Base-by-base conservation (phyloP, 805 yeast species). In the Candida qinlingensis region DNA sequence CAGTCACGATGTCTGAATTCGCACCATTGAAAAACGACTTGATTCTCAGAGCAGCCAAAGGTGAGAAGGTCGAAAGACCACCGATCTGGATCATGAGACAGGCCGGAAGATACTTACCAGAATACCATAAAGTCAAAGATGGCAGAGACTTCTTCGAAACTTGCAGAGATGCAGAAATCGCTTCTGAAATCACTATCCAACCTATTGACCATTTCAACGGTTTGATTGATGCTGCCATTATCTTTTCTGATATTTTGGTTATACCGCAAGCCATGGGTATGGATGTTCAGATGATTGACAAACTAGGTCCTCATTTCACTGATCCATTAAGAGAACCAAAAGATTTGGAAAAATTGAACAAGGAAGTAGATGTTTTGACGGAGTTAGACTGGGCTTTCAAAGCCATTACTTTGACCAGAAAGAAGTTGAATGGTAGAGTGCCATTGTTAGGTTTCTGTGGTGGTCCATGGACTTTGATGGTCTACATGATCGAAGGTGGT, bases 71-170 rank as follows among this genome's bases (percentile, higher is more conserved):
- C 38, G 98, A 94, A 69, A 81, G 99, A 64, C 97, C 99, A 2
- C 99, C 99, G 19, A 81, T 94, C 52, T 94, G 97, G 97, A 85
- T 91, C 57, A 90, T 90, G 97, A 81, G 97, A 69, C 97, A 90
- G 72, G 97, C 97, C n/a, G 97, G 97, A 19, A 76, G 97, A 52
- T 90, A 91, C 60, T 71, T 75, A 35, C 96, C 96, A 30, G 96
- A 94, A 64, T 94, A 94, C 65, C 96, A 91, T 65, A 78, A 81
- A 63, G 97, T 82, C 42, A 94, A 94, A 64, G 95, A 80, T 44
- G 76, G 77, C 12, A 75, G 87, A 55, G 96, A 94, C 68, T 94
- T 94, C 66, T 94, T 94, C 62, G 96, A 90, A 62, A 83, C 94
- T n/a, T 94, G 99, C 64, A 77, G 94, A 61, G 94, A 88, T 64